phyloP scores from a whole-genome alignment of 192 early-diverging fungal genomes.

The Gigaspora rosea region DNA sequence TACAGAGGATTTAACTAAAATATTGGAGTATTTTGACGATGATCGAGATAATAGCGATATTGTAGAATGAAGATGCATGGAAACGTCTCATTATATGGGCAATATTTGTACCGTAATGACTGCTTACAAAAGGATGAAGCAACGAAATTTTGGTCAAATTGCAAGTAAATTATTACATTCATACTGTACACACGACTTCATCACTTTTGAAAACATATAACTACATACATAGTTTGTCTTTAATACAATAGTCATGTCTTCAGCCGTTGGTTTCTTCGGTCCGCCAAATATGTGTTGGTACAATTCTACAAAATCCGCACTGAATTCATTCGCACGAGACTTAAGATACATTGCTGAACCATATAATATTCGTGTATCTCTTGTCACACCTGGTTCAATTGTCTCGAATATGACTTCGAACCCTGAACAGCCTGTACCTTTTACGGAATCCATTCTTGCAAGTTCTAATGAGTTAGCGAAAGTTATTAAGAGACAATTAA shows the following conservation, averaged over 20 bases:
- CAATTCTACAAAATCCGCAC: slow-evolving; percentile 34
- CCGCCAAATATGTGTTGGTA: slow-evolving; percentile 18
- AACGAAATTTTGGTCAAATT: slow-evolving; percentile 33
- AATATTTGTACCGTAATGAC: slow-evolving; percentile 31
- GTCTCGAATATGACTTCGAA: slow-evolving; percentile 26
- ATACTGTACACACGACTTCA: neutral
- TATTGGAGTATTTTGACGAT: slow-evolving; percentile 29
- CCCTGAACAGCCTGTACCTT: slow-evolving; percentile 7
- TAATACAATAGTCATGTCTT: slow-evolving; percentile 12
- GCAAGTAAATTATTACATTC: slow-evolving; percentile 4
- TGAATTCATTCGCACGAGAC: slow-evolving; percentile 33
- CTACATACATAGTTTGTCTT: neutral
- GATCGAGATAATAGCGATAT: neutral
- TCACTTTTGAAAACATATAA: neutral
- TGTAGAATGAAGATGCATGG: slow-evolving; percentile 8
- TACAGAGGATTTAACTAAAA: slow-evolving; percentile 7
- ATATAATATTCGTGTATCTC: slow-evolving; percentile 22
- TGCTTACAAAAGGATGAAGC: slow-evolving; percentile 33
- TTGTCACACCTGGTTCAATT: slow-evolving; percentile 34
- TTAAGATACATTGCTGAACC: slow-evolving; percentile 30
- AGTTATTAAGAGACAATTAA: slow-evolving; percentile 13
- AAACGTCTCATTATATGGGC: slow-evolving; percentile 15
- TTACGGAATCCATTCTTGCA: neutral
- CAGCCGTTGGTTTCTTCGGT: slow-evolving; percentile 2
- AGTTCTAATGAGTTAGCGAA: slow-evolving; percentile 3